Percentiles rank a stretch among this genome's conserved stretches.
These are phyloP conservation scores for Gnomoniopsis sp. DNA, from an alignment of 2,329 filamentous ascomycete genomes.

Conservation along the genomic window DNA sequence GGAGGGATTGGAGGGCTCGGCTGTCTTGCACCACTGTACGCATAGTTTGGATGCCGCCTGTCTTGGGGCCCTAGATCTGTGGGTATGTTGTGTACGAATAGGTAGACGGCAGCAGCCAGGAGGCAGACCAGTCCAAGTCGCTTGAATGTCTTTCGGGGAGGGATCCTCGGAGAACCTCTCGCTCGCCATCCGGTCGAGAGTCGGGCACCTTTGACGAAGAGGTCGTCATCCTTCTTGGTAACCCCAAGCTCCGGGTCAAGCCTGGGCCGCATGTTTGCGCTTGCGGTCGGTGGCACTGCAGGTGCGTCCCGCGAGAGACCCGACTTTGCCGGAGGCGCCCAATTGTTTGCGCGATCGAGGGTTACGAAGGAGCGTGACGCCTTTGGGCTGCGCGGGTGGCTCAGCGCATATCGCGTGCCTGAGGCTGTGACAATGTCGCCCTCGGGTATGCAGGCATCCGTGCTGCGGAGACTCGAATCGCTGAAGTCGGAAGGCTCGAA, in stretches of 20 bases:
- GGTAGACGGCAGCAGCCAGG: constrained; percentile 52
- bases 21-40: constrained; percentile 14
- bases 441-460: not conserved
- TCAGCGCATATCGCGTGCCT: not conserved
- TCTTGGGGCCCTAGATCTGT: constrained; percentile 35
- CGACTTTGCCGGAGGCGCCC: not conserved
- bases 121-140: constrained; percentile 47
- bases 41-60: constrained; percentile 36
- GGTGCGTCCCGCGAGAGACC: not conserved
- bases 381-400: not conserved
- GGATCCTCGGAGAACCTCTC: constrained; percentile 30
- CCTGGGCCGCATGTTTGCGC: constrained; percentile 38
- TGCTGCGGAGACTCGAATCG: not conserved
- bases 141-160: constrained; percentile 51
- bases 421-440: not conserved
- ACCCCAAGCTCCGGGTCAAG: constrained; percentile 53
- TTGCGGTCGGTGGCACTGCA: not conserved
- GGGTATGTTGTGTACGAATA: constrained; percentile 64
- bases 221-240: constrained; percentile 60
- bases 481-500: not conserved
- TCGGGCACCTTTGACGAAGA: constrained; percentile 29
- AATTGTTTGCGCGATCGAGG: not conserved
- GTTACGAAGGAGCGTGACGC: not conserved
- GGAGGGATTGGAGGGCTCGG: constrained; percentile 7
- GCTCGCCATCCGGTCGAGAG: constrained; percentile 22